Evolutionary conservation across 306 rosid genomes (phyloP), one percentile per base, ranked within the genome.

Genomic region (Citrullus colocynthis): DNA sequence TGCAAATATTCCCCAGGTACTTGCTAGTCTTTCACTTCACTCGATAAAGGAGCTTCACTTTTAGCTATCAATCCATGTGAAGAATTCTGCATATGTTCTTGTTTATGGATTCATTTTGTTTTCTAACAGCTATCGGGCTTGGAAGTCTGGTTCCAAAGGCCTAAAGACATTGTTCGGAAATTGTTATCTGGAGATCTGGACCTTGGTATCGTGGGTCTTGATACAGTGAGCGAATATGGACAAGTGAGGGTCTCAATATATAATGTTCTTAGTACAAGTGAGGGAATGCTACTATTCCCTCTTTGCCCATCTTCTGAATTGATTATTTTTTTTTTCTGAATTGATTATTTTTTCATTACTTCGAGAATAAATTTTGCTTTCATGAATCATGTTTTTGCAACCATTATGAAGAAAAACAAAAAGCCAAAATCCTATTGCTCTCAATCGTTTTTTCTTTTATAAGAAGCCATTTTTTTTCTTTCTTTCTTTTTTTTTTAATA

Each of bases 121-220:
- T 42, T n/a, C 49, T 54, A 37, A 10, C 84, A 96, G 99, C 81
- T 96, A 10, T 81, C 98, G 11, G 83, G 88, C 76, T 63, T 91
- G 83, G 93, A 92, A 85, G 97, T 96, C 66, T 96, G 99, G 99
- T 89, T 86, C 70, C 98, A 96, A 66, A 82, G 99, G 79, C 99
- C 99, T 0, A 92, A 91, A 80, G 98, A 96, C 63, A 88, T 96
- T 48, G 93, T 92, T 6, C 82, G 96, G 79, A 92, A 92, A 77
- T 80, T 96, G 83, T 81, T 89, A 75, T 88, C 98, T 0, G 99
- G 98, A 36, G 97, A 96, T 79, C 86, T 96, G 14, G 99, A 96
- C 85, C 96, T 96, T 71, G 99, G 99, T 65, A 88, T 96, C 57
- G 96, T 90, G 11, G 99, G 99, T 60, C 86, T 96, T 18, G 98